Base-by-base conservation (phyloP, 2,329 filamentous ascomycete genomes). In the Orbilia blumenaviensis region DNA sequence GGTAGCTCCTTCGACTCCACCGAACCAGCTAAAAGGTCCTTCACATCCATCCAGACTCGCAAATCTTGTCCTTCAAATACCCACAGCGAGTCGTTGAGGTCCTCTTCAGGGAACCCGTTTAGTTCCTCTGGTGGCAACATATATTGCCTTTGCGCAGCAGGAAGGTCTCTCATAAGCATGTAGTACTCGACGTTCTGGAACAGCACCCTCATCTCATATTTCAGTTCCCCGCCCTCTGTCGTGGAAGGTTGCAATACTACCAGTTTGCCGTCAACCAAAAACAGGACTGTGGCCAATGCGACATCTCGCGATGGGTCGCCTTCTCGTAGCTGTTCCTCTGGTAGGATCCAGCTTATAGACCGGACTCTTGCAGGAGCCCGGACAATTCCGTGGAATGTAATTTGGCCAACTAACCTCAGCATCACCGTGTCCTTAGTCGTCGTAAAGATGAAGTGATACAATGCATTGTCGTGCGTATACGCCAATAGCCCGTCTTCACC, bases 201-300 rank as follows among this genome's bases (percentile, higher is more conserved):
- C 81, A 99, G 91, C 73, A 98, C 91, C 8, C 94, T 91, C 95
- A 99, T 99, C 81, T 98, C 94, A 81, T 99, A 99, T 84, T 97
- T 98, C 61, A 97, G 86, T 79, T 93, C 91, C 3, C 92, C 92
- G 46, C 91, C 88, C 56, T 92, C 91, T 61, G 92, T 94, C 3
- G 92, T 86, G 0, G 93, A 94, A 0, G 95, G 94, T 78, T 96
- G 93, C 56, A 99, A 86, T 38, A 98, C 85, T 9, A 98, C 95
- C 18, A 99, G 88, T 82, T 99, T 99, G 29, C 94, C 95, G 81
- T 99, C 95, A 1, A 99, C 94, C n/a, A 99, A 86, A 81, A 99
- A 97, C 12, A 99, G 85, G 10, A 99, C 94, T 0, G 93, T 96
- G 6, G 95, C 95, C 66, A 94, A 91, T 10, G 93, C 91, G 7